A percentile compares a stretch with the other conserved stretches of the same genome.
Evolutionary conservation across 768 basidiomycete genomes (phyloP).

Genomic region (Strobilomyces confusus): DNA sequence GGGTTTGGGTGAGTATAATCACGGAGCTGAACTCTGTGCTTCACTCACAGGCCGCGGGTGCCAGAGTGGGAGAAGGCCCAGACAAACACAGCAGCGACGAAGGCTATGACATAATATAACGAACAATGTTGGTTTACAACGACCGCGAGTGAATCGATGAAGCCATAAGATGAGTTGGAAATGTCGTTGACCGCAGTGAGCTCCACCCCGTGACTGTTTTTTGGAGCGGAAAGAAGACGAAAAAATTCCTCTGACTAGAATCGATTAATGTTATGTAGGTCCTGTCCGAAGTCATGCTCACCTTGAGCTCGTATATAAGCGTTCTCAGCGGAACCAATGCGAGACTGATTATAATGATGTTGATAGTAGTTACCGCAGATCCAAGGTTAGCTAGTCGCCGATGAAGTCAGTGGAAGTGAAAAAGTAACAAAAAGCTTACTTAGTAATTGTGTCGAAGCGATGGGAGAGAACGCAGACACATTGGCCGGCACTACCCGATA

Average conservation of each 20-base stretch:
- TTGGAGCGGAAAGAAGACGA: conserved; percentile 10
- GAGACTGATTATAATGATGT: conserved; percentile 15
- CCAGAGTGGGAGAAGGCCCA: conserved; percentile 5
- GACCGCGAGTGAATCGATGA: conserved; percentile 2
- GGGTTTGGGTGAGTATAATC: background rate
- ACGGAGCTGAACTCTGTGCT: background rate
- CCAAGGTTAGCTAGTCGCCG: conserved; percentile 8
- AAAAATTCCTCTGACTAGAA: conserved; percentile 18
- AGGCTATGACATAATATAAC: conserved; percentile 4
- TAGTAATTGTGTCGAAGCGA: conserved; percentile 2
- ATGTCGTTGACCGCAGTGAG: conserved; percentile 11
- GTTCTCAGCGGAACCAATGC: conserved; percentile 9
- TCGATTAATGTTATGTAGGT: background rate
- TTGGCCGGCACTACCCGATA: conserved; percentile 9
- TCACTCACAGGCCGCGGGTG: conserved; percentile 14
- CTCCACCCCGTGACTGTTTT: background rate
- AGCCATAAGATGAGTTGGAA: conserved; percentile 10
- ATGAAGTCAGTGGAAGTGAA: background rate
- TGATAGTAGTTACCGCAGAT: conserved; percentile 11
- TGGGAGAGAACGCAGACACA: background rate
- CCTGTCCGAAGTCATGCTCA: background rate
- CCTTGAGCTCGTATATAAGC: conserved; percentile 11
- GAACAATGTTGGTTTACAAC: conserved; percentile 4
- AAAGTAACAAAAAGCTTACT: background rate
- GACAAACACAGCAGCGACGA: conserved; percentile 4